Conservation (phyloP, 2,329 filamentous ascomycete genomes). For the Cladosporium sphaerospermum region DNA sequence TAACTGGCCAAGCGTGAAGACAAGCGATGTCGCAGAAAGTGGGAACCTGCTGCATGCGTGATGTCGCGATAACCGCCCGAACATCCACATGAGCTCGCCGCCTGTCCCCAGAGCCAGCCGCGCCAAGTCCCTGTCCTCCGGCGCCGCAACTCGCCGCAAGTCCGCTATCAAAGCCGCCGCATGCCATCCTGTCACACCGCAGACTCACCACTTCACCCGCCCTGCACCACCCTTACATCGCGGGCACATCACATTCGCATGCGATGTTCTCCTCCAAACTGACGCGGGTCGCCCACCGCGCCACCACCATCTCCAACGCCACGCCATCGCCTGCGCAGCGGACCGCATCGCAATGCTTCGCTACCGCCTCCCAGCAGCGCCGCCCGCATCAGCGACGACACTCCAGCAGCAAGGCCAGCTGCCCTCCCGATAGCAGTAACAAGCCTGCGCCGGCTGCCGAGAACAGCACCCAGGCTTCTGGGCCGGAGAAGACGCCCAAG, state of each 20-base stretch:
- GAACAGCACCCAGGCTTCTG: conserved; percentile 1
- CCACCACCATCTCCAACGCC: conserved; percentile 20
- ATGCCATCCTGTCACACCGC: conserved; percentile 2
- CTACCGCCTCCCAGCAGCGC: conserved; percentile 22
- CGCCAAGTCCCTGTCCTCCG: conserved; percentile 5
- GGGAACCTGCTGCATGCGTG: background rate
- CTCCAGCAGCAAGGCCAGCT: conserved; percentile 46
- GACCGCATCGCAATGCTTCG: conserved; percentile 26
- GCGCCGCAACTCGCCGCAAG: background rate
- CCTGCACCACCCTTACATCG: background rate
- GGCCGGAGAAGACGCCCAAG: conserved; percentile 9
- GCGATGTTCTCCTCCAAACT: conserved; percentile 29
- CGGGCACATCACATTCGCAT: conserved; percentile 6
- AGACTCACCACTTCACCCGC: background rate
- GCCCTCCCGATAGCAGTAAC: conserved; percentile 34
- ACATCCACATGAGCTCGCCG: conserved; percentile 1
- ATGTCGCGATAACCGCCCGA: conserved; percentile 8
- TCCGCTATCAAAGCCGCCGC: conserved; percentile 4
- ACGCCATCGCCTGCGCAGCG: conserved; percentile 26
- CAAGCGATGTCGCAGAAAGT: conserved; percentile 6
- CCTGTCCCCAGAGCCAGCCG: background rate
- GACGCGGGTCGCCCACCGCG: conserved; percentile 26
- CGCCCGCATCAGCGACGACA: conserved; percentile 43
- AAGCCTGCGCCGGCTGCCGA: conserved; percentile 23
- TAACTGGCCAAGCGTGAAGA: too few relatives aligned